These are phyloP conservation scores for Stachybotrys elegans DNA, from an alignment of 2,329 filamentous ascomycete genomes.

Conservation along the genomic window DNA sequence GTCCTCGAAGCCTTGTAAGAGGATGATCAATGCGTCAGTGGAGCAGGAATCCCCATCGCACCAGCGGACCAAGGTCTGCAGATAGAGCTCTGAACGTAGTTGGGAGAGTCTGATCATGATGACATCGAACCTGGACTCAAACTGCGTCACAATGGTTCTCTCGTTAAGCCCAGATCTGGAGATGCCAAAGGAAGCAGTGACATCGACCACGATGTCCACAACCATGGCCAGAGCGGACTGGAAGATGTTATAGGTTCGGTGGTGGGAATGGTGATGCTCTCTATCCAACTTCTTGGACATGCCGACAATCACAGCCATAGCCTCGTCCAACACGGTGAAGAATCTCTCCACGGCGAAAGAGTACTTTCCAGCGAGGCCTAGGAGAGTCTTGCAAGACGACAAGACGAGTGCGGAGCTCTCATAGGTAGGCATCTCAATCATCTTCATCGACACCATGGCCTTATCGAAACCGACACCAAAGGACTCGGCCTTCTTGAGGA, in stretches of 20 bases:
- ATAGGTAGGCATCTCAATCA: not conserved
- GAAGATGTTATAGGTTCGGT: slow-evolving; percentile 5
- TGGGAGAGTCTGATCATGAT: slow-evolving; percentile 5
- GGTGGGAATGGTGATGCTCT: not conserved
- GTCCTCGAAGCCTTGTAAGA: slow-evolving; percentile 5
- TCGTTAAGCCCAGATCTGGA: slow-evolving; percentile 1
- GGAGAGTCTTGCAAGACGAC: slow-evolving; percentile 7
- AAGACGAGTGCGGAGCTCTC: slow-evolving; percentile 7
- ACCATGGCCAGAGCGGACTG: slow-evolving; percentile 7
- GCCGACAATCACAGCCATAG: slow-evolving; percentile 1
- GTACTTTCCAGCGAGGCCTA: slow-evolving; percentile 4
- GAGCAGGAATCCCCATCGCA: not conserved
- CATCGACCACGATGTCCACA: slow-evolving; percentile 8
- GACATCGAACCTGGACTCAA: slow-evolving; percentile 6
- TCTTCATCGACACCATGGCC: slow-evolving; percentile 5
- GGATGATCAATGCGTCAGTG: not conserved
- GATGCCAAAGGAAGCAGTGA: slow-evolving; percentile 6
- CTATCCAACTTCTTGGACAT: slow-evolving; percentile 5
- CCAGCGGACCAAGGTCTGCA: slow-evolving; percentile 5
- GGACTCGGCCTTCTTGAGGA: slow-evolving; percentile 7
- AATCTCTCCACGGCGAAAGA: slow-evolving; percentile 4
- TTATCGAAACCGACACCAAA: slow-evolving; percentile 7
- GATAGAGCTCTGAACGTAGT: slow-evolving; percentile 5
- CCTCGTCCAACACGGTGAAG: slow-evolving; percentile 7
- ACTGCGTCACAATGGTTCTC: slow-evolving; percentile 7